These are phyloP conservation scores for Cymbopogon citratus DNA, from an alignment of 176 grass and related monocot genomes.

Conservation along the genomic window DNA sequence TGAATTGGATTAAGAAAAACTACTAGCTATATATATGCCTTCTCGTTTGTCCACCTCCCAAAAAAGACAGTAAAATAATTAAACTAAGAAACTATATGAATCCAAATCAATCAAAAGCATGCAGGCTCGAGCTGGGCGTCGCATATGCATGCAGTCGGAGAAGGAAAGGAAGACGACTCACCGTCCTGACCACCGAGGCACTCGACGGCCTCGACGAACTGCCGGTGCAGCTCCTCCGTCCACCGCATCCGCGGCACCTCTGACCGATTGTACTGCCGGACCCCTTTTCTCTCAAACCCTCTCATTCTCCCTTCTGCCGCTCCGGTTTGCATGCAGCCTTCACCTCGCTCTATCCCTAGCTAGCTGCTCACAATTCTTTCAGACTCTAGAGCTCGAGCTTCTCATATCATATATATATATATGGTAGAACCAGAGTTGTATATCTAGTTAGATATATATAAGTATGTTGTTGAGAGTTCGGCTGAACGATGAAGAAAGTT, in stretches of 20 bases:
- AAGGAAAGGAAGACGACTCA: slow-evolving; percentile 30
- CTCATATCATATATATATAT: slow-evolving; percentile 4
- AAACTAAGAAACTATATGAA: not conserved
- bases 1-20: not conserved
- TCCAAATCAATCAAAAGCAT: not conserved
- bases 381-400: slow-evolving; percentile 25
- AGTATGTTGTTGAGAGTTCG: not conserved
- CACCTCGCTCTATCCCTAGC: not conserved
- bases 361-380: not conserved
- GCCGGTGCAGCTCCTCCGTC: slow-evolving; percentile 86
- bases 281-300: slow-evolving; percentile 58
- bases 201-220: slow-evolving; percentile 66
- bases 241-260: slow-evolving; percentile 72
- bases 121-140: not conserved
- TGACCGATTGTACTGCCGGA: slow-evolving; percentile 86
- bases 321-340: not conserved
- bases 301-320: slow-evolving; percentile 21
- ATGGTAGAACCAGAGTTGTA: not conserved
- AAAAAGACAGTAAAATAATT: not conserved
- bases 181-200: slow-evolving; percentile 71
- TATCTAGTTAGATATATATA: not conserved
- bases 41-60: not conserved
- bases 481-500: not conserved
- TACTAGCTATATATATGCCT: too few species aligned
- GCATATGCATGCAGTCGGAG: not conserved